phyloP scores from a whole-genome alignment of 2,329 filamentous ascomycete genomes.

The Ophiostoma himal-ulmi region DNA sequence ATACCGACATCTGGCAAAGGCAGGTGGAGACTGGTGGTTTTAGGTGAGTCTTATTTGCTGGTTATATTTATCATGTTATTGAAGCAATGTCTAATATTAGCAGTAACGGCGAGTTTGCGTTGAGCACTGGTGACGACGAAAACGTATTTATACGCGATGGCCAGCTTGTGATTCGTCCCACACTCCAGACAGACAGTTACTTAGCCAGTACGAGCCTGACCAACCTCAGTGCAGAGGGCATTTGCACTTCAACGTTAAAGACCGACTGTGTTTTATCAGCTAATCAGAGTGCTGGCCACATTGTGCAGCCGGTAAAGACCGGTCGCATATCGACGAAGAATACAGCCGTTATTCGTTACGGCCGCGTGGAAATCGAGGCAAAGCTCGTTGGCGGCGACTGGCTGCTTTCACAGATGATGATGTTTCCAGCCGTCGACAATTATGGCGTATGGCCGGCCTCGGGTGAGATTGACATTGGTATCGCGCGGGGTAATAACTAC shows the following conservation, averaged over 20 bases:
- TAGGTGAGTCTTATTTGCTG: background rate
- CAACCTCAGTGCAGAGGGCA: constrained; percentile 33
- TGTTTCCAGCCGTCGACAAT: constrained; percentile 22
- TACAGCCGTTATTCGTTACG: constrained; percentile 22
- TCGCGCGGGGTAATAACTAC: constrained; percentile 23
- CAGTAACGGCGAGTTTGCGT: constrained; percentile 15
- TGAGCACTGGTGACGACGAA: constrained; percentile 20
- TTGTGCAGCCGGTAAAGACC: constrained; percentile 22
- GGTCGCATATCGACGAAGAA: constrained; percentile 25
- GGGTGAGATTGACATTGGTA: constrained; percentile 24
- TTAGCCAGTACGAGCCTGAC: constrained; percentile 11
- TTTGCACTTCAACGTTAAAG: constrained; percentile 16
- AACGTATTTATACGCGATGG: constrained; percentile 23
- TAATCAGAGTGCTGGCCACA: constrained; percentile 20
- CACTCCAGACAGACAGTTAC: constrained; percentile 18
- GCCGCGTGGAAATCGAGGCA: constrained; percentile 22
- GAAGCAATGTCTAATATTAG: background rate
- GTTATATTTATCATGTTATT: background rate
- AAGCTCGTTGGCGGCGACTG: constrained; percentile 26
- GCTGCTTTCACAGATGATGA: constrained; percentile 24
- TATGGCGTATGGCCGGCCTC: constrained; percentile 25
- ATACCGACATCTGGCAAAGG: constrained; percentile 24
- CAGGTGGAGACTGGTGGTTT: constrained; percentile 22
- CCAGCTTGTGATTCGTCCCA: constrained; percentile 23
- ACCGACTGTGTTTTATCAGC: constrained; percentile 16